Evolutionary conservation across 2,329 filamentous ascomycete species (phyloP).

Genomic region (Bimuria novae-zelandiae): DNA sequence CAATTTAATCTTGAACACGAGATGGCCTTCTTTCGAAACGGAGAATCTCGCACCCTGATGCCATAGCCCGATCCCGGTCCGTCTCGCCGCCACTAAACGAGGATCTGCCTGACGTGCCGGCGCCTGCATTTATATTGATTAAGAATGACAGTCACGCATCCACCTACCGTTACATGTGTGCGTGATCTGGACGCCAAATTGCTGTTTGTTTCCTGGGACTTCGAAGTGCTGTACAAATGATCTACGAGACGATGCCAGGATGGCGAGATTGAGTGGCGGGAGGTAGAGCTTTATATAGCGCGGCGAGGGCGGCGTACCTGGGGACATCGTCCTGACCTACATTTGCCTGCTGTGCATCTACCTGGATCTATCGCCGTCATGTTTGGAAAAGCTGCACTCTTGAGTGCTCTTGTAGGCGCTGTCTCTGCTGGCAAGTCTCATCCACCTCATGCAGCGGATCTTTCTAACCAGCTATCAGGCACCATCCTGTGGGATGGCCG

Average conservation of each 20-base stretch:
- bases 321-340: neutral
- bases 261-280: conserved; percentile 9
- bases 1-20: no score
- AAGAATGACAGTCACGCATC: conserved; percentile 30
- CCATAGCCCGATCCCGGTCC: conserved; percentile 29
- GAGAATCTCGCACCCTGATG: neutral
- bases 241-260: conserved; percentile 18
- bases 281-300: neutral
- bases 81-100: conserved; percentile 38
- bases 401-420: conserved; percentile 37
- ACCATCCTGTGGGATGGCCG: conserved; percentile 68
- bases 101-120: conserved; percentile 29
- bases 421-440: conserved; percentile 35
- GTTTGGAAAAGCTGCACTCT: conserved; percentile 36
- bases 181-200: conserved; percentile 16
- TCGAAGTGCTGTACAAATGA: conserved; percentile 11
- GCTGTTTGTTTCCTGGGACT: conserved; percentile 23
- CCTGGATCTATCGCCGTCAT: conserved; percentile 21
- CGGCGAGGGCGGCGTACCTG: neutral
- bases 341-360: conserved; percentile 10
- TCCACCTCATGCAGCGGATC: neutral
- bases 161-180: conserved; percentile 11
- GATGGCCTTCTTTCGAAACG: neutral
- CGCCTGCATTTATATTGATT: conserved; percentile 44
- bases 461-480: conserved; percentile 33